Conservation (phyloP, 2,329 filamentous ascomycete species). For the Arthrobotrys sinensis region DNA sequence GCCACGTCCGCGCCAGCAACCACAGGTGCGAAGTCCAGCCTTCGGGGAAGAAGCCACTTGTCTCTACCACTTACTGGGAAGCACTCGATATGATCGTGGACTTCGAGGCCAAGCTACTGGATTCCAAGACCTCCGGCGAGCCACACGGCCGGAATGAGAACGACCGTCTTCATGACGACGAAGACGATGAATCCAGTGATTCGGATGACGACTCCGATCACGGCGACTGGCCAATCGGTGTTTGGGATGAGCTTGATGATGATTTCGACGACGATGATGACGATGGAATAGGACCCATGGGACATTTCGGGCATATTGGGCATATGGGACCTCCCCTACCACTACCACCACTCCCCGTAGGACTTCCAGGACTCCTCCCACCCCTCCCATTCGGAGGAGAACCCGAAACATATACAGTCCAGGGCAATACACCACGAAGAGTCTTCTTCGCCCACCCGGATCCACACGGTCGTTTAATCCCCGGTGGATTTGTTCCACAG, state of each 20-base stretch:
- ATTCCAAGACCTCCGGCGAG: neutral
- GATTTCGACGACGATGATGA: constrained; percentile 20
- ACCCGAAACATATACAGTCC: constrained; percentile 9
- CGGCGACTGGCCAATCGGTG: neutral
- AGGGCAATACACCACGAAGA: neutral
- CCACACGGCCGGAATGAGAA: neutral
- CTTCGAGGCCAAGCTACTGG: constrained; percentile 29
- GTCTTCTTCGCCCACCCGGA: constrained; percentile 11
- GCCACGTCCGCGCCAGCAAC: constrained; percentile 18
- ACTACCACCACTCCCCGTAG: constrained; percentile 3
- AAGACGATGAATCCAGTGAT: neutral
- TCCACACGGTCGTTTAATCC: constrained; percentile 19
- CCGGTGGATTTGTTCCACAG: neutral
- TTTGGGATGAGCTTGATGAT: constrained; percentile 24
- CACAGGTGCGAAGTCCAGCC: constrained; percentile 44
- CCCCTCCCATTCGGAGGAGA: constrained; percentile 1
- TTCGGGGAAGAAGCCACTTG: constrained; percentile 24
- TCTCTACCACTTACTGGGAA: constrained; percentile 16
- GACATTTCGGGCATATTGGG: neutral
- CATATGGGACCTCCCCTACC: constrained; percentile 1
- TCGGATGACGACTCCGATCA: neutral
- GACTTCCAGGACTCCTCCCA: constrained; percentile 10
- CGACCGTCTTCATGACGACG: neutral
- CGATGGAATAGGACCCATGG: constrained; percentile 14
- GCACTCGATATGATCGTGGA: constrained; percentile 24